Base-by-base conservation (phyloP, 768 basidiomycete genomes). In the Erythrobasidium yunnanense region DNA sequence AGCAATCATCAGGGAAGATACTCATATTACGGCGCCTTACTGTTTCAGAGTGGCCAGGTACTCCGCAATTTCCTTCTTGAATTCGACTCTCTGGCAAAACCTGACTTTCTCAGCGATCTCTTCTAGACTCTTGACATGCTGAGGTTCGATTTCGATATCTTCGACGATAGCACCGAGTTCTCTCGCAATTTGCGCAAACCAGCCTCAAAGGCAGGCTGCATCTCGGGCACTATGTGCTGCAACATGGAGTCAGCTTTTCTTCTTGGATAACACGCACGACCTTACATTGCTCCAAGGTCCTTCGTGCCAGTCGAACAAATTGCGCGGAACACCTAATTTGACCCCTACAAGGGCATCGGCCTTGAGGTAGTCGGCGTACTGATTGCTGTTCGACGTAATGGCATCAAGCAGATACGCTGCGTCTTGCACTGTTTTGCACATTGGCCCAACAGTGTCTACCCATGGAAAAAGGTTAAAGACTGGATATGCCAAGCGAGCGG, bases 371-470 rank as follows among this genome's bases (percentile, higher is more conserved):
- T 6, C 27, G 33, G 49, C 25, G 29, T 51, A 53, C 15, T 23
- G 76, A 0, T 82, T 83, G 0, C 45, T 30, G 35, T 25, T 49
- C 3, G 11, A 20, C 4, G 82, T 82, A 46, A 84, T 83, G 47
- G 81, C 72, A n/a, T 80, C 80, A 11, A 84, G 77, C 1, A 84
- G 78, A 34, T 81, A 78, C 0, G 83, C 83, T 0, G 80, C 82
- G 63, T 84, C 83, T 0, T 81, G 72, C 23, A 84, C 66, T 1
- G 81, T 81, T 4, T 83, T 78, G 1, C 81, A 74, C 67, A 85
- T 79, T 0, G 83, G 83, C 0, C 83, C 84, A 1, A 83, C 78
- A 1, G 83, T 81, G 68, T 84, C 84, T 73, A 83, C 83, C 23
- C 18, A 29, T 30, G 23, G 54, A 7, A 22, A 30, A 6, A 17